These are phyloP conservation scores for Moricandia moricandioides DNA, from an alignment of 345 rosid genomes.

Conservation along the genomic window DNA sequence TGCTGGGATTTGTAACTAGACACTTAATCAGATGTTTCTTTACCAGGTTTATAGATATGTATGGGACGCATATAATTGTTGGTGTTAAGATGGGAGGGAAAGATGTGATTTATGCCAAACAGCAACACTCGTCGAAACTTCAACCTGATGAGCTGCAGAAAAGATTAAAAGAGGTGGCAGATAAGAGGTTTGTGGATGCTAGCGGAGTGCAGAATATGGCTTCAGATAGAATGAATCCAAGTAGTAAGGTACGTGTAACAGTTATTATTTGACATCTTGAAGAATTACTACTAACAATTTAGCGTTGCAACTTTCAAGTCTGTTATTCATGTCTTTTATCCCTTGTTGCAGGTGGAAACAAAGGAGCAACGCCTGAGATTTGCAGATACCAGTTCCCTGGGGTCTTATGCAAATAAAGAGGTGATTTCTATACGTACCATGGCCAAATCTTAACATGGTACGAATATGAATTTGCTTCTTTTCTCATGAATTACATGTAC, in stretches of 20 bases:
- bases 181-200: constrained; percentile 69
- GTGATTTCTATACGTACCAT: constrained; percentile 34
- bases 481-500: constrained; percentile 9
- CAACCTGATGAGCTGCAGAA: constrained; percentile 76
- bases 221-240: constrained; percentile 25
- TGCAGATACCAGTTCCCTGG: constrained; percentile 64
- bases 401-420: constrained; percentile 87
- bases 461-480: background rate
- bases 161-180: constrained; percentile 78
- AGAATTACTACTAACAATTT: too few species aligned
- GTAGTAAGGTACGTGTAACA: constrained; percentile 3
- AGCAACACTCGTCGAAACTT: constrained; percentile 73
- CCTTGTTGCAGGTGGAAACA: constrained; percentile 33
- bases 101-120: constrained; percentile 84
- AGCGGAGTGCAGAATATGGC: constrained; percentile 42
- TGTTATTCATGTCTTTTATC: too few species aligned
- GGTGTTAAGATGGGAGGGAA: constrained; percentile 96
- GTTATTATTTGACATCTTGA: too few species aligned
- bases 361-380: constrained; percentile 82
- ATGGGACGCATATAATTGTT: constrained; percentile 86
- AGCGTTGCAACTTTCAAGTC: too few species aligned
- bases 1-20: background rate
- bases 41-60: constrained; percentile 76
- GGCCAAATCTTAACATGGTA: background rate
- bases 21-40: background rate